Base-by-base conservation (phyloP, 441 rosid species). In the Erodium trifolium region DNA sequence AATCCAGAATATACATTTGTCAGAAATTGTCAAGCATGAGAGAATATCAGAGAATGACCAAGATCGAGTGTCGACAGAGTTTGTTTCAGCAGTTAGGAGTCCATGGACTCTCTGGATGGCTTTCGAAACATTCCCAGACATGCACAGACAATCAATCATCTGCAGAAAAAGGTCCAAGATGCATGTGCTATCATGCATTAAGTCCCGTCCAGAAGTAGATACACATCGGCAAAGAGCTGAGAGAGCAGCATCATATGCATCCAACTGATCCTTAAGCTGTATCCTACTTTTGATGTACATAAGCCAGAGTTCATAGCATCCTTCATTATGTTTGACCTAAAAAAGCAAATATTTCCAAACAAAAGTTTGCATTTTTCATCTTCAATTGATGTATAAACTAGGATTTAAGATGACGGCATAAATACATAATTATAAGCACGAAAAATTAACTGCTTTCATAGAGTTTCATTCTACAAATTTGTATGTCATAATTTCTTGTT, bases 1-100 rank as follows among this genome's bases (percentile, higher is more conserved):
- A 86, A 94, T 81, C 99, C 99, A 94, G 87, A 94, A 90, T 79
- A 92, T 82, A 89, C 87, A 88, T 84, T 86, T 88, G 84, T 92
- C 99, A 88, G 94, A 82, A 83, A 82, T 76, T 73, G 87, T 87
- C 83, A 94, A 84, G 88, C 88, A 90, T 72, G 83, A 77, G 86
- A 86, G 84, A 79, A 88, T 90, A 86, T 84, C 86, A 84, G 88
- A 81, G 79, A 94, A 77, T 84, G 84, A 80, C 78, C 75, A 69
- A 81, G 81, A 76, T 73, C 79, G 82, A 77, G 82, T 81, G 80
- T 89, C 89, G 69, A 86, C 87, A 72, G 93, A 80, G 77, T 75
- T 77, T 76, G 82, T 69, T 63, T 76, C 80, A 69, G 76, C 73
- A 19, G 71, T 78, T 43, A 83, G 79, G 66, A 84, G 77, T 71